Conservation (phyloP, 495 filamentous ascomycete species). For the Penicillium atrosanguineum region DNA sequence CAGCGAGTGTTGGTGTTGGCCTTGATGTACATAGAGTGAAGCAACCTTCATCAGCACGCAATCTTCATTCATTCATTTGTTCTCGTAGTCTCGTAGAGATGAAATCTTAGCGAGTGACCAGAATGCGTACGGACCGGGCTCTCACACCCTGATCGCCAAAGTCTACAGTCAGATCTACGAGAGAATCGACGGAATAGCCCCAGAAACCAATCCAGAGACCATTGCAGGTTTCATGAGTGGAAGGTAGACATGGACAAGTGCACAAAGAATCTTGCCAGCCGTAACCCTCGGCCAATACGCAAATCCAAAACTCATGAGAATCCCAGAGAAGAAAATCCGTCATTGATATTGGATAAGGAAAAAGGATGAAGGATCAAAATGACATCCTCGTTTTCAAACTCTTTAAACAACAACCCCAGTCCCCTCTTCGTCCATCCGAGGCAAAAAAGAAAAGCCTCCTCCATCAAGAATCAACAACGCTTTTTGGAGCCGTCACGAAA, state of each 20-base stretch:
- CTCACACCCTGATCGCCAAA: not conserved
- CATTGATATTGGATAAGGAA: conserved; percentile 37
- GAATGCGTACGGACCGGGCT: not conserved
- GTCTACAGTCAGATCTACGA: not conserved
- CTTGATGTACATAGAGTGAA: conserved; percentile 9
- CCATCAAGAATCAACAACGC: conserved; percentile 18
- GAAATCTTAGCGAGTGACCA: not conserved
- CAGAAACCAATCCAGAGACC: no score
- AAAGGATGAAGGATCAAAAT: conserved; percentile 30
- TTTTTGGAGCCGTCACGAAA: conserved; percentile 24
- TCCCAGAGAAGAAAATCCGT: conserved; percentile 33
- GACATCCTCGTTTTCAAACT: conserved; percentile 30
- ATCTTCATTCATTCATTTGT: not conserved
- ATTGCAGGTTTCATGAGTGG: not conserved
- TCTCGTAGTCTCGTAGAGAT: not conserved
- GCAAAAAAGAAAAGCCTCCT: conserved; percentile 12
- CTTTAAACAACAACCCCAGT: conserved; percentile 29
- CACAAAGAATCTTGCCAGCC: not conserved
- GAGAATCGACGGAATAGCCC: not conserved
- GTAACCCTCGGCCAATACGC: not conserved
- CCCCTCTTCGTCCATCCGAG: conserved; percentile 23
- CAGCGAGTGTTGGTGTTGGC: not conserved
- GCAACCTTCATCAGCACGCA: not conserved
- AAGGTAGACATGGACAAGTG: not conserved
- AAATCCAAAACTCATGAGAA: not conserved